Evolutionary conservation across 768 basidiomycete genomes (phyloP), one percentile per base, ranked within the genome.

Genomic region (Rhodotorula paludigena): DNA sequence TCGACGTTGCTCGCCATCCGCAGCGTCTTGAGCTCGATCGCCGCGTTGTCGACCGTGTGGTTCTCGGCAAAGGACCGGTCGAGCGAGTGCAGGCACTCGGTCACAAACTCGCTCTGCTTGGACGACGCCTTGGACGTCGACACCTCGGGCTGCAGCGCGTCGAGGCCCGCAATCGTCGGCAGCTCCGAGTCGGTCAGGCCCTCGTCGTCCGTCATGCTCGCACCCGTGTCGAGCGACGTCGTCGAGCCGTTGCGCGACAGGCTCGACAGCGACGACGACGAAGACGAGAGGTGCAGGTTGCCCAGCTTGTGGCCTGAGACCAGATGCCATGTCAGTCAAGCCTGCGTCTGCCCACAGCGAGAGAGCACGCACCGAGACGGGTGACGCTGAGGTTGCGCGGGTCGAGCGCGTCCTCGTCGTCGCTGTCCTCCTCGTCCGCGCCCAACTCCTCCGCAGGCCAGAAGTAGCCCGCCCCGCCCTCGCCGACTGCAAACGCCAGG

Each of bases 1-100:
- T 89, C 84, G 35, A 97, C 94, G 74, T 97, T 98, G 75, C 88
- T 89, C 42, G 92, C 91, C 90, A 98, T 94, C 56, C 93, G 89
- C 52, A 99, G 84, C 51, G 94, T 96, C 80, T 94, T 92, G 66
- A 98, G 83, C 77, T 98, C 94, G 68, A 98, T 88, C 1, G 89
- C 83, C 2, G 92, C 92, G 77, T 96, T 92, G 73, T 94, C 91
- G 53, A 94, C 87, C 18, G 87, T 87, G 80, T 96, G 92, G 5
- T 84, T 87, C 79, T 99, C 94, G 15, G 86, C 83, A 78, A 94
- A 93, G 33, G 93, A 93, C 66, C 94, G 87, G 62, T 90, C 89
- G 57, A 99, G 84, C 28, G 91, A 92, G 68, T 87, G 87, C n/a
- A 80, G 80, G 59, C 89, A 89, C 76, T 92, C 91, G 38, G 80